Conservation (phyloP, 2,329 filamentous ascomycete species). For the Fusarium redolens region DNA sequence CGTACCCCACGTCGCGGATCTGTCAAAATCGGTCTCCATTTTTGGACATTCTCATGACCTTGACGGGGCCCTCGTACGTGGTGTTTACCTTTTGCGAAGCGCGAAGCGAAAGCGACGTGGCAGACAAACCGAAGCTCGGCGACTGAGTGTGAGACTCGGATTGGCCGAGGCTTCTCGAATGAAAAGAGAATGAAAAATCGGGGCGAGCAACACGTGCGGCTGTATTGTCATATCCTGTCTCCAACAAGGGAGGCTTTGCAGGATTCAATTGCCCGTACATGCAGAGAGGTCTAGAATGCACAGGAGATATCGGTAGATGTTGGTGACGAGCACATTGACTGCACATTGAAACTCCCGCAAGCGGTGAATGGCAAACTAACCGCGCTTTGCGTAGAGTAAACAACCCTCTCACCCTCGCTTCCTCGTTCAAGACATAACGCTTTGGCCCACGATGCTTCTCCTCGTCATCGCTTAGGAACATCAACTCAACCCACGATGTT, state of each 20-base stretch:
- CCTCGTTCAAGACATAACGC: conserved; percentile 3
- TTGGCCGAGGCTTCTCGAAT: conserved; percentile 15
- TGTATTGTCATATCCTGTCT: conserved; percentile 9
- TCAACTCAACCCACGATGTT: neutral
- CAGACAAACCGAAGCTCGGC: neutral
- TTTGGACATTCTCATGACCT: conserved; percentile 18
- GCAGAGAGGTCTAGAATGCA: neutral
- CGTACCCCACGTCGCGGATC: conserved; percentile 36
- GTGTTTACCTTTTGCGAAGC: neutral
- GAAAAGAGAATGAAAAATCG: neutral
- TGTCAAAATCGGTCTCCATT: conserved; percentile 18
- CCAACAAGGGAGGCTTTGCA: neutral
- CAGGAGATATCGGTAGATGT: conserved; percentile 1
- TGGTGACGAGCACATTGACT: conserved; percentile 1
- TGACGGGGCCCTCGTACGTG: conserved; percentile 1
- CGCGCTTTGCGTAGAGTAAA: conserved; percentile 30
- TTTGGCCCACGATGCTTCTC: neutral
- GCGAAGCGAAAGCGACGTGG: conserved; percentile 1
- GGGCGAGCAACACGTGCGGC: conserved; percentile 24
- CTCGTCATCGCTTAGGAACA: neutral
- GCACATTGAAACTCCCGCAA: neutral
- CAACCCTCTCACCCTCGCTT: neutral
- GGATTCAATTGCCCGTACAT: conserved; percentile 3
- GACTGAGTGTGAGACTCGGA: neutral
- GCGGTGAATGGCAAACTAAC: conserved; percentile 13